phyloP scores from a whole-genome alignment of 345 rosid genomes.

The Corchorus capsularis region DNA sequence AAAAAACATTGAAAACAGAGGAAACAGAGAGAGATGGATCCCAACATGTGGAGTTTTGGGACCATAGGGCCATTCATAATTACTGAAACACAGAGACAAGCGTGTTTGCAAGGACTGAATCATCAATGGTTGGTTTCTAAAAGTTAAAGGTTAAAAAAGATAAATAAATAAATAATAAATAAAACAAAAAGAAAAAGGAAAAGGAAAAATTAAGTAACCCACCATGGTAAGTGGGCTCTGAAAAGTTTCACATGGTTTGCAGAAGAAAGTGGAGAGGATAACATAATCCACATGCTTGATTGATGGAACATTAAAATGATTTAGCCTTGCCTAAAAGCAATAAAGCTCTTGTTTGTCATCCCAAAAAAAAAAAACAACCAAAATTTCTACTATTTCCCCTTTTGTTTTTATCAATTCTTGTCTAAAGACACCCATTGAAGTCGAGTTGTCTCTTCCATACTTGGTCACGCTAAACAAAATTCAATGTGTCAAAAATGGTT shows the following conservation, averaged over 20 bases:
- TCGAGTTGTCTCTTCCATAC: background rate
- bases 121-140: slow-evolving; percentile 3
- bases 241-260: slow-evolving; percentile 50
- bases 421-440: background rate
- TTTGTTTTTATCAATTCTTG: background rate
- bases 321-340: background rate
- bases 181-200: background rate
- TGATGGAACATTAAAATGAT: background rate
- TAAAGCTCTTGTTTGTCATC: background rate
- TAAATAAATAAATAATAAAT: background rate
- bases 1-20: background rate
- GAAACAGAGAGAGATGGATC: background rate
- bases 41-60: slow-evolving; percentile 12
- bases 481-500: background rate
- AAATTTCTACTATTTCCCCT: background rate
- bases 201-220: background rate
- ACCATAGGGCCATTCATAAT: slow-evolving; percentile 11
- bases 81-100: slow-evolving; percentile 15
- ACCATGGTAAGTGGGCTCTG: slow-evolving; percentile 45
- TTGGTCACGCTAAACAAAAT: background rate
- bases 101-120: slow-evolving; percentile 22
- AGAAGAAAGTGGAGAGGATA: background rate
- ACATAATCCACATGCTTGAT: slow-evolving; percentile 15
- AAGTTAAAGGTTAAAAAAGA: slow-evolving; percentile 28
- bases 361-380: background rate